Base-by-base conservation (phyloP, 805 yeast species). In the Schwanniomyces pseudopolymorphus region DNA sequence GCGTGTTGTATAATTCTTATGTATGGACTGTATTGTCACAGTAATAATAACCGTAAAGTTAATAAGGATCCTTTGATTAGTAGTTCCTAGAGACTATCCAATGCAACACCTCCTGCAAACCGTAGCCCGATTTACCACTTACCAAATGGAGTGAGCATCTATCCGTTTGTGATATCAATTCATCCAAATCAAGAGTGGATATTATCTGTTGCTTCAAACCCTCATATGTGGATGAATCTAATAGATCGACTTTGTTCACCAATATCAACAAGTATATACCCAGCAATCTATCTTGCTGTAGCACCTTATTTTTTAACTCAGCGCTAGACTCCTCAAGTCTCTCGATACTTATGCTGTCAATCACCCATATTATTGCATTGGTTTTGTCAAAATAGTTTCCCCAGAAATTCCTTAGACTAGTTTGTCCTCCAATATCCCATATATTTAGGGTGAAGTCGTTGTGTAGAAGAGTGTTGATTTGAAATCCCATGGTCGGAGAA, bases 401-500 rank as follows among this genome's bases (percentile, higher is more conserved):
- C 98, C 78, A 73, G 53, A 73, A 73, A 28, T 61, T 55, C 14
- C 78, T 63, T 17, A 73, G 54, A 41, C 69, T 67, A 9, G 63
- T 60, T 50, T 73, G 78, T 0, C 78, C 98, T 4, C 98, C 98
- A 10, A 91, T 83, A 59, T 89, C 96, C 98, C 96, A 86, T 25
- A 85, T 61, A 52, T 84, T 84, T 43, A 86, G 59, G 33, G 73
- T 74, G 53, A 64, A 75, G 3, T 69, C 75, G 1, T 63, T 50
- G 51, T 71, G 66, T 0, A 62, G 57, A 1, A 87, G 57, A 1
- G 91, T 81, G 41, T 80, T 77, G 51, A 91, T 92, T 55, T 82
- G 85, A 65, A 91, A 92, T 13, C 98, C 98, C 75, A 91, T 78
- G 0, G 98, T 91, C 0, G 98, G 97, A 8, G 88, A 77, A 5